phyloP scores from a whole-genome alignment of 2,329 filamentous ascomycete genomes.

The Hypoxylon sp. region DNA sequence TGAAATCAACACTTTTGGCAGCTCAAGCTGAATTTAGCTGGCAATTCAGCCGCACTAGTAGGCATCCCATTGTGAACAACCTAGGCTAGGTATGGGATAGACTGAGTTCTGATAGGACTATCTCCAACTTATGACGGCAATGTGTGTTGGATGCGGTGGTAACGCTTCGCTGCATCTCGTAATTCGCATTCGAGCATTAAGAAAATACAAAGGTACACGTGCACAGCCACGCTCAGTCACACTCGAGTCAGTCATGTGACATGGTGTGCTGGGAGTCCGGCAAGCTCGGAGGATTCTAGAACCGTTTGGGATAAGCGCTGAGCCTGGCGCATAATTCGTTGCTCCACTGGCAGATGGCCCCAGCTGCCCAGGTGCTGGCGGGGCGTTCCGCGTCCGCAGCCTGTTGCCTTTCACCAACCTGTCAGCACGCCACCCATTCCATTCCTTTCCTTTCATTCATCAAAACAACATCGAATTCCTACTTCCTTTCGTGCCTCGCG shows the following conservation, averaged over 20 bases:
- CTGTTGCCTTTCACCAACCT: constrained; percentile 25
- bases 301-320: constrained; percentile 13
- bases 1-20: not conserved
- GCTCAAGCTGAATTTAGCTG: constrained; percentile 11
- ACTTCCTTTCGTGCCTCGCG: constrained; percentile 32
- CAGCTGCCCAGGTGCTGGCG: constrained; percentile 17
- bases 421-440: constrained; percentile 40
- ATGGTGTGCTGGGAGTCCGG: constrained; percentile 22
- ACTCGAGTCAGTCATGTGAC: constrained; percentile 33
- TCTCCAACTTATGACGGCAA: not conserved
- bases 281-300: constrained; percentile 33
- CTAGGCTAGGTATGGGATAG: not conserved
- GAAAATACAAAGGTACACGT: not conserved
- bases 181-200: constrained; percentile 3
- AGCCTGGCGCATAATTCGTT: not conserved
- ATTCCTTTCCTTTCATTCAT: constrained; percentile 38
- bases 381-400: constrained; percentile 18
- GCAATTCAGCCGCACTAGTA: not conserved
- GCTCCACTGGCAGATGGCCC: not conserved
- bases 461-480: constrained; percentile 36
- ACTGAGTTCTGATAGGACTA: not conserved
- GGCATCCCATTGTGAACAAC: not conserved
- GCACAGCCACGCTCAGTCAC: not conserved
- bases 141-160: too few relatives aligned
- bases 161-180: constrained; percentile 1